phyloP scores from a whole-genome alignment of 257 asterid genomes.

The Striga asiatica region DNA sequence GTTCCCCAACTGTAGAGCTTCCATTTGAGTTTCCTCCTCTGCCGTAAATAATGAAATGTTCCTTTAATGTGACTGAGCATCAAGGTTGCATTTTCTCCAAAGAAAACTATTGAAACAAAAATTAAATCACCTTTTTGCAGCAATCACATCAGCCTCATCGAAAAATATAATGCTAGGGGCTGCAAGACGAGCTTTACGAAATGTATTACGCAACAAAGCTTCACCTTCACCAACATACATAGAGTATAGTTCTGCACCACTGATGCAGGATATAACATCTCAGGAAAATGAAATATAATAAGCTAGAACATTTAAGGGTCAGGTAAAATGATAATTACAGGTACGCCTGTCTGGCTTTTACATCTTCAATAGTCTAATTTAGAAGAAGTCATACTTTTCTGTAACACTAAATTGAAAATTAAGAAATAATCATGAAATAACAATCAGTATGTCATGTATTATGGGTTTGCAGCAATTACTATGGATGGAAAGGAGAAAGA shows the following conservation, averaged over 20 bases:
- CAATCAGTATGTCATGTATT: background rate
- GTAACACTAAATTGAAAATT: background rate
- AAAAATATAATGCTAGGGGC: conserved; percentile 95
- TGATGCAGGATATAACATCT: conserved; percentile 25
- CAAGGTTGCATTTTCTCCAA: background rate
- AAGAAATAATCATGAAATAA: background rate
- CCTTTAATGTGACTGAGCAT: background rate
- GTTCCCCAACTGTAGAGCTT: conserved; percentile 76
- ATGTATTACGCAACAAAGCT: conserved; percentile 77
- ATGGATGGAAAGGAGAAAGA: background rate
- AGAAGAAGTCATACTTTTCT: background rate
- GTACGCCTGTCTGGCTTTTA: background rate
- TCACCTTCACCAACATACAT: conserved; percentile 99
- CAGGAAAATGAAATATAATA: conserved; percentile 11
- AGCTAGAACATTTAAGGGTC: conserved; percentile 10
- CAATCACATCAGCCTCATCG: conserved; percentile 91
- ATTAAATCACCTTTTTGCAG: conserved; percentile 55
- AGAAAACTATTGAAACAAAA: background rate
- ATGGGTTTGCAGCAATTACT: background rate
- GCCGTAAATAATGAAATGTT: conserved; percentile 13
- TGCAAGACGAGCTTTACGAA: conserved; percentile 88
- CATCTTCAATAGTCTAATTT: background rate
- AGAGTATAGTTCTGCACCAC: conserved; percentile 86
- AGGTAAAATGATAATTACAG: background rate
- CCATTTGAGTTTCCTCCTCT: conserved; percentile 80